Evolutionary conservation across 2,329 filamentous ascomycete species (phyloP), one percentile per base, ranked within the genome.

Genomic region (Cladobotryum mycophilum): DNA sequence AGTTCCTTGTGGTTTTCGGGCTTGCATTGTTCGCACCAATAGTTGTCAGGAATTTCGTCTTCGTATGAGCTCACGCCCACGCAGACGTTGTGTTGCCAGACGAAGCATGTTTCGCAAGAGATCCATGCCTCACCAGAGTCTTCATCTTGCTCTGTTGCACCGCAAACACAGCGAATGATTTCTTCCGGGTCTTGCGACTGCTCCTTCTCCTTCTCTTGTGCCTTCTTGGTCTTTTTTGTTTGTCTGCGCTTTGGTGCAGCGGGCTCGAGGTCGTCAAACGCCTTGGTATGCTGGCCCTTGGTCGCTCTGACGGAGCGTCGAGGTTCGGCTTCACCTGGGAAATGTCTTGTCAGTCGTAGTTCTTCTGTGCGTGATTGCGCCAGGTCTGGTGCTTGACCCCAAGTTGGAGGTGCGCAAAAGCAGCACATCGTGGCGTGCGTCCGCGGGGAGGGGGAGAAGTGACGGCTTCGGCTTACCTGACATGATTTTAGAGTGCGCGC

Each of bases 61-160:
- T 85, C 81, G 60, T 88, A 89, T 43, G 85, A 82, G 61, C 79
- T 83, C 65, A 96, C 81, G 48, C 89, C 89, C 76, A 99, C 89
- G 66, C 93, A 99, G 56, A 95, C 85, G 63, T 96, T 96, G 70
- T 99, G 93, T 70, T 99, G 93, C 93, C 93, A 99, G 40, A 86
- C 92, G 45, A 82, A 83, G 69, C 93, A 99, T 43, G 81, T 82
- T 68, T 99, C 93, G 73, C 93, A 99, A 54, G 88, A 89, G 62
- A 99, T 96, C 90, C 95, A 97, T 47, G 90, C 85, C 60, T 93
- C 86, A 58, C 87, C 88, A 13, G 88, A 85, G 59, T 95, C 88
- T 59, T 92, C 88, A 53, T 91, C 87, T 58, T 90, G 86, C 60
- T 88, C 86, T 41, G 88, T 88, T 53, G 89, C 86, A 58, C 93